These are phyloP conservation scores for Pyracantha coccinea DNA, from an alignment of 331 rosid species.

Conservation along the genomic window DNA sequence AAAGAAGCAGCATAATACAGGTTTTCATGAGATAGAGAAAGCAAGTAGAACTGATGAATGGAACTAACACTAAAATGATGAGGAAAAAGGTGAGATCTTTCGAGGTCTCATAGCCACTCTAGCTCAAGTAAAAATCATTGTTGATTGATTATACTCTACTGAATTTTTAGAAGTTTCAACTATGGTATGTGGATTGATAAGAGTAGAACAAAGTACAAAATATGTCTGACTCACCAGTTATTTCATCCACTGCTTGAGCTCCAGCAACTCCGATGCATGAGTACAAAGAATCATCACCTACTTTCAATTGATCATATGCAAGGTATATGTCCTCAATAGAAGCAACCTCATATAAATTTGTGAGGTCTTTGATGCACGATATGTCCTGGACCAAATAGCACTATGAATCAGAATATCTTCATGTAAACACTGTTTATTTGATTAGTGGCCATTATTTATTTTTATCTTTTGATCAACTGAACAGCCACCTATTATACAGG, in stretches of 20 bases:
- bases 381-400: constrained; percentile 60
- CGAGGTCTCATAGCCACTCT: neutral
- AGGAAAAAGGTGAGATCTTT: neutral
- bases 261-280: constrained; percentile 93
- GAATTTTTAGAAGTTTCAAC: neutral
- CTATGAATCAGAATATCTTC: neutral
- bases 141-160: neutral
- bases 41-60: neutral
- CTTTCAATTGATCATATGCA: constrained; percentile 86
- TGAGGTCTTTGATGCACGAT: constrained; percentile 90
- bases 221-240: constrained; percentile 32
- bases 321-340: constrained; percentile 65
- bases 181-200: neutral
- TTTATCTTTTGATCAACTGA: neutral
- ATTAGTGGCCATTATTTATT: neutral
- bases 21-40: neutral
- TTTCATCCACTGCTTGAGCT: constrained; percentile 63
- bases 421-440: neutral
- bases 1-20: constrained; percentile 31
- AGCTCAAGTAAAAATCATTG: neutral
- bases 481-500: neutral
- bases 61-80: neutral
- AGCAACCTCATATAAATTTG: constrained; percentile 68
- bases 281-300: constrained; percentile 69
- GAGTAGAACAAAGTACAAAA: neutral